These are phyloP conservation scores for Cymbopogon flexuosus DNA, from an alignment of 202 grass and related monocot species.

Conservation along the genomic window DNA sequence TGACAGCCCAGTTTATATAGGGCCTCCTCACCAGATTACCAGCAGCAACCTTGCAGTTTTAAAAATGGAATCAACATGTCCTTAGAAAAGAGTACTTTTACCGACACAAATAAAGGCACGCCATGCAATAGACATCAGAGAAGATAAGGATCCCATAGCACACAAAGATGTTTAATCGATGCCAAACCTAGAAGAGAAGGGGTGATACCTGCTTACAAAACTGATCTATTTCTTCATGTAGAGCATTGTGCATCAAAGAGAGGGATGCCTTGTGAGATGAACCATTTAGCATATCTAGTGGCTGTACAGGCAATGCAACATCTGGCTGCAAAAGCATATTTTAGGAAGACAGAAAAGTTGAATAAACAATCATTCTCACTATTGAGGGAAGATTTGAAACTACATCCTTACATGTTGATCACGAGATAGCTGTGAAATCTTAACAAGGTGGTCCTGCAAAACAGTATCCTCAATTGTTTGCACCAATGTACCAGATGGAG, in stretches of 20 bases:
- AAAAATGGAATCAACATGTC: constrained; percentile 34
- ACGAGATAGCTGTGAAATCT: constrained; percentile 80
- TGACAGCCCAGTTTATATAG: constrained; percentile 91
- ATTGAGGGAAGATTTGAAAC: constrained; percentile 22
- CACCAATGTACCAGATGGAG: constrained; percentile 50
- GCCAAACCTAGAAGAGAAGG: constrained; percentile 20
- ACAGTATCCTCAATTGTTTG: constrained; percentile 79
- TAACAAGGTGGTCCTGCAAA: constrained; percentile 82
- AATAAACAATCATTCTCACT: constrained; percentile 22
- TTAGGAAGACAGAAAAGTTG: constrained; percentile 32
- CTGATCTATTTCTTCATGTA: constrained; percentile 93
- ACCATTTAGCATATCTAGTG: constrained; percentile 61
- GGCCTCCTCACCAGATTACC: constrained; percentile 76
- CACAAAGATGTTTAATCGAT: constrained; percentile 12
- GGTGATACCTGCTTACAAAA: constrained; percentile 87
- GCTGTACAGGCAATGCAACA: constrained; percentile 82
- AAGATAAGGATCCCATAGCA: constrained; percentile 1
- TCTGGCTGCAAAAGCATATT: constrained; percentile 78
- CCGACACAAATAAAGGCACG: constrained; percentile 3
- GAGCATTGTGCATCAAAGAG: constrained; percentile 65
- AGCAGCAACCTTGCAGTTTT: constrained; percentile 64
- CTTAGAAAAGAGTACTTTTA: constrained; percentile 4
- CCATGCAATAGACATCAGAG: constrained; percentile 17
- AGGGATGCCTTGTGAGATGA: constrained; percentile 49
- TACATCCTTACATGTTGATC: constrained; percentile 87